Evolutionary conservation across 768 basidiomycete genomes (phyloP).

Genomic region (Serendipita sp.): DNA sequence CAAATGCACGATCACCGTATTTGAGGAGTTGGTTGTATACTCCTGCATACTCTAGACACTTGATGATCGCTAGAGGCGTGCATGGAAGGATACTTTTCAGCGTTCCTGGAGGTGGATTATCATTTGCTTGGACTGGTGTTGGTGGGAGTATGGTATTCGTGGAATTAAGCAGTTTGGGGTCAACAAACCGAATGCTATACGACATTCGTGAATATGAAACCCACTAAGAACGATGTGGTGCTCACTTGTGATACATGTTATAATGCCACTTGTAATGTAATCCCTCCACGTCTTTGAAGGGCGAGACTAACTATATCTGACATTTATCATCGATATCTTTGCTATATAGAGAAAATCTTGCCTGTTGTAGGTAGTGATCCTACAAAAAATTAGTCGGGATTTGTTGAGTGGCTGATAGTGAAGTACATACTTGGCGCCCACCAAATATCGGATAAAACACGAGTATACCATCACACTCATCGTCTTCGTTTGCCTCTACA

Average conservation of each 20-base stretch:
- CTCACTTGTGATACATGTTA: conserved; percentile 88
- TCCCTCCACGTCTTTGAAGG: conserved; percentile 95
- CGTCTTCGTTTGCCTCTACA: conserved; percentile 84
- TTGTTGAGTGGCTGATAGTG: not conserved
- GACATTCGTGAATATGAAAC: not conserved
- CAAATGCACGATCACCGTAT: conserved; percentile 90
- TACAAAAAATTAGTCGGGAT: conserved; percentile 18
- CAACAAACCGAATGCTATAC: conserved; percentile 76
- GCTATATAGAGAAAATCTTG: conserved; percentile 16
- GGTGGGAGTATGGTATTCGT: conserved; percentile 23
- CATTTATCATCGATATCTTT: not conserved
- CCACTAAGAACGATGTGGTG: no score
- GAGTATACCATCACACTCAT: conserved; percentile 61
- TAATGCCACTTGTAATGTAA: conserved; percentile 91
- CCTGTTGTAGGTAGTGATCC: conserved; percentile 97
- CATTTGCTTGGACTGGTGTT: conserved; percentile 22
- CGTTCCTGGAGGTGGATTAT: conserved; percentile 61
- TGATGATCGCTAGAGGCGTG: conserved; percentile 92
- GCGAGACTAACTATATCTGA: conserved; percentile 59
- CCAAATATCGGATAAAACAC: conserved; percentile 6
- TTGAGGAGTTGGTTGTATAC: conserved; percentile 87
- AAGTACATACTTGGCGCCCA: not conserved
- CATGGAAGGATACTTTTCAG: conserved; percentile 97
- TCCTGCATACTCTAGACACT: conserved; percentile 75
- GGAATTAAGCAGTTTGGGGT: conserved; percentile 50